Evolutionary conservation across 345 rosid species (phyloP), one percentile per base, ranked within the genome.

Genomic region (Adansonia digitata): DNA sequence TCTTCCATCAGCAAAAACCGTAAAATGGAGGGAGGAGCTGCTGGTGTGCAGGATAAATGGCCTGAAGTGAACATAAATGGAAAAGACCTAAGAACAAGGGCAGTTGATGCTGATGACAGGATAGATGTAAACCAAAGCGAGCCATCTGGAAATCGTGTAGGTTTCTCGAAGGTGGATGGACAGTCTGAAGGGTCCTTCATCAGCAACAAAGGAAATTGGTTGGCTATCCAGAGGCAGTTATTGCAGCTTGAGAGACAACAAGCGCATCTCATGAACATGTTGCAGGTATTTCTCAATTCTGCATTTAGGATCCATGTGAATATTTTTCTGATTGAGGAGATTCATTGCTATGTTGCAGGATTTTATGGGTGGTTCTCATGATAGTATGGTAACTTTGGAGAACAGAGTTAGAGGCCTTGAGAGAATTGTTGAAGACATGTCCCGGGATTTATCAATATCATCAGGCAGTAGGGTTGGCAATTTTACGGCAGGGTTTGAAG

Each of bases 341-440:
- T 40, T 11, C 72, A 78, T 56, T 75, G 59, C 34, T 72, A 18
- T 63, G 37, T 73, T 86, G 81, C 85, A 95, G 93, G 98, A 96
- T 76, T 96, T 93, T 78, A 96, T 96, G 91, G 99, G 99, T 56
- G 98, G 99, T 51, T 96, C 99, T 79, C 97, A 90, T 78, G 85
- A 91, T 80, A 89, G 97, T 88, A 96, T 96, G 97, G 77, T 88
- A 74, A 92, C 97, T 39, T 82, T 93, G 77, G 99, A 96, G 81
- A 88, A 91, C 86, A 88, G 99, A 75, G 98, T 92, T 57, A 89
- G 95, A 81, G 98, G 94, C 73, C 97, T 96, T 77, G 99, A 96
- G 88, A 89, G 98, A 86, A 84, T 89, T 83, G 97, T 96, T 71
- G 97, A 96, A 86, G 97, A 87, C 77, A 91, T 96, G 97, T 98